Conservation (phyloP, 345 rosid genomes). For the Melastoma malabathricum region DNA sequence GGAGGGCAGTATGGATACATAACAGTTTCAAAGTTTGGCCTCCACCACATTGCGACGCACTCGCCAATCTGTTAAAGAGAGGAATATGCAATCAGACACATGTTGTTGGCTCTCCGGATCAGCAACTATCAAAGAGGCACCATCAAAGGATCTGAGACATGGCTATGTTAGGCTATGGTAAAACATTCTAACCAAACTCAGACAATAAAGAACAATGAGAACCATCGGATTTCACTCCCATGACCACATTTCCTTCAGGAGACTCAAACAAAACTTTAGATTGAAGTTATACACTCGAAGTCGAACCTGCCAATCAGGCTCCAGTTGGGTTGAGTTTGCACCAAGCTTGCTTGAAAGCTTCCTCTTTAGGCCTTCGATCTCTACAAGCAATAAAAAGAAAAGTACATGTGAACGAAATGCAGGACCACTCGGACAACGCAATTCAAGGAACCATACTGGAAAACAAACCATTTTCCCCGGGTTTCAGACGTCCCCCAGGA, state of each 20-base stretch:
- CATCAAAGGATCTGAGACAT: too few relatives aligned
- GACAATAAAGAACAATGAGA: too few relatives aligned
- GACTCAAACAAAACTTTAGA: neutral
- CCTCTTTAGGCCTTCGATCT: constrained; percentile 87
- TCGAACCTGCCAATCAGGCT: constrained; percentile 87
- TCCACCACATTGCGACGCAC: constrained; percentile 97
- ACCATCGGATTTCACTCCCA: too few relatives aligned
- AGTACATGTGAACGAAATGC: neutral
- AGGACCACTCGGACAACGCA: too few relatives aligned
- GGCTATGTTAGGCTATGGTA: too few relatives aligned
- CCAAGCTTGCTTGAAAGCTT: constrained; percentile 94
- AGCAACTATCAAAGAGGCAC: too few relatives aligned
- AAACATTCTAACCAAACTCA: too few relatives aligned
- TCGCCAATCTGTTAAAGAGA: constrained; percentile 61
- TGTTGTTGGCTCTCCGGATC: too few relatives aligned
- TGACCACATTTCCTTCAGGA: too few relatives aligned
- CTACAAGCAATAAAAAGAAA: constrained; percentile 19
- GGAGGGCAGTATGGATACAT: constrained; percentile 99
- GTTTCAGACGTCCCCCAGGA: constrained; percentile 94
- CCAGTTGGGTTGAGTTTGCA: constrained; percentile 65
- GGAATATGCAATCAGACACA: neutral
- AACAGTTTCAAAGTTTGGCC: constrained; percentile 95
- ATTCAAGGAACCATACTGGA: neutral
- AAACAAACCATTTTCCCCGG: constrained; percentile 78
- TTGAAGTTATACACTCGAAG: neutral